Base-by-base conservation (phyloP, 208 protist species). In the Leishmania tarentolae region DNA sequence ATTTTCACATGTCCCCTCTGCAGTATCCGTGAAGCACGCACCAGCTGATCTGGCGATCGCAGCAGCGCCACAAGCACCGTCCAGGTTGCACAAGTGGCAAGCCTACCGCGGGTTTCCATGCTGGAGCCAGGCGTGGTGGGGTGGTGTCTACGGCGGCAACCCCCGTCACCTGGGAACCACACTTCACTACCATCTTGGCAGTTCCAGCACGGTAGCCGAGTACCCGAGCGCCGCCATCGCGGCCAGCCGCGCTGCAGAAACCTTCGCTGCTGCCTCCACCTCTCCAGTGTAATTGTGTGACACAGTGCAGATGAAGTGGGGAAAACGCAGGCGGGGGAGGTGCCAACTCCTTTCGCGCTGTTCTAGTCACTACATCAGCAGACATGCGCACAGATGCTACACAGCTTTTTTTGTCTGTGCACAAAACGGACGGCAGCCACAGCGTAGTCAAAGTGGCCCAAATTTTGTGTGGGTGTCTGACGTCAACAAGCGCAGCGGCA, bases 101-200 rank as follows among this genome's bases (percentile, higher is more conserved):
- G 42, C 31, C 46, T n/a, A 72, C 37, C 70, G 83, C 63, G 83
- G 79, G 21, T 47, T 83, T 24, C 87, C 86, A 40, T 82, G 81
- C 40, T 95, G 85, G 85, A 81, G 81, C 69, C 82, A 78, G 44
- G 78, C 79, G 66, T 89, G 86, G 86, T 95, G 91, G 91, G 89
- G 91, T 44, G 76, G 88, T 17, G 86, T 90, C 17, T 93, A 91
- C 70, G 91, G 91, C 40, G 89, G 86, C 50, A 37, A 46, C 2
- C 80, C 80, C 24, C 40, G 28, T 52, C 57, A 31, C 47, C 86
- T 78, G 21, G 76, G 28, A 31, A 35, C 83, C 37, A 85, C 79
- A 61, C 82, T 94, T 72, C 72, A 72, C 56, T 94, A 90, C 80
- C 85, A 87, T 75, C 35, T 94, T 0, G 91, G 91, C 17, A 50